phyloP scores from a whole-genome alignment of 257 asterid genomes.

The Solanum chaucha region DNA sequence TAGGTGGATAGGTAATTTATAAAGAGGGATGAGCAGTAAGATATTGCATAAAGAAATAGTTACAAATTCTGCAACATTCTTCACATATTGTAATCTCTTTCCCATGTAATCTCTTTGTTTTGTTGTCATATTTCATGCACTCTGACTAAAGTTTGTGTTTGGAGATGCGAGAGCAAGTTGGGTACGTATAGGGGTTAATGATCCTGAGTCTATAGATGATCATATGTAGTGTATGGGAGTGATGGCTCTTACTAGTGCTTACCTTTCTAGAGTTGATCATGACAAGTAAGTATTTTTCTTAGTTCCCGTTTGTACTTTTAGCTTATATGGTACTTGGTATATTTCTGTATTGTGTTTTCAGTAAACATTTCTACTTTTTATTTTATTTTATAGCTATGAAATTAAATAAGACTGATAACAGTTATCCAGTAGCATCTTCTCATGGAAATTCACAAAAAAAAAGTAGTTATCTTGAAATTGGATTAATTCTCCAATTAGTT shows the following conservation, averaged over 20 bases:
- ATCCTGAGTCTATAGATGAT: slow-evolving; percentile 87
- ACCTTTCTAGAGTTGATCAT: slow-evolving; percentile 72
- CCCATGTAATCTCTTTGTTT: background rate
- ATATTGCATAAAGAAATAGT: too few species aligned
- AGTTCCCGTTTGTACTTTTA: background rate
- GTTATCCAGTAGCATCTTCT: background rate
- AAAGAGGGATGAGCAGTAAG: too few species aligned
- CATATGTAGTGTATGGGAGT: slow-evolving; percentile 83
- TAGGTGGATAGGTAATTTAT: too few species aligned
- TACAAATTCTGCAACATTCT: background rate
- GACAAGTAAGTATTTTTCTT: slow-evolving; percentile 48
- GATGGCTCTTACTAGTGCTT: slow-evolving; percentile 80
- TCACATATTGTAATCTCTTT: background rate
- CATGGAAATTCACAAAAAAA: background rate
- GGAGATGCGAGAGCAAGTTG: slow-evolving; percentile 50
- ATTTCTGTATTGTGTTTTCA: background rate
- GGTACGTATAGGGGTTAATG: slow-evolving; percentile 51
- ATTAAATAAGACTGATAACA: background rate
- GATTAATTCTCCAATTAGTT: too few species aligned
- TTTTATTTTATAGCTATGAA: background rate
- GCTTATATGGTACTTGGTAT: background rate
- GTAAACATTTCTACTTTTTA: background rate
- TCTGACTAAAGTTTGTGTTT: slow-evolving; percentile 3
- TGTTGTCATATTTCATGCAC: background rate
- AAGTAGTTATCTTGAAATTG: too few species aligned